Evolutionary conservation across 208 protist genomes (phyloP), one percentile per base, ranked within the genome.

Genomic region (Phytomonas francai): DNA sequence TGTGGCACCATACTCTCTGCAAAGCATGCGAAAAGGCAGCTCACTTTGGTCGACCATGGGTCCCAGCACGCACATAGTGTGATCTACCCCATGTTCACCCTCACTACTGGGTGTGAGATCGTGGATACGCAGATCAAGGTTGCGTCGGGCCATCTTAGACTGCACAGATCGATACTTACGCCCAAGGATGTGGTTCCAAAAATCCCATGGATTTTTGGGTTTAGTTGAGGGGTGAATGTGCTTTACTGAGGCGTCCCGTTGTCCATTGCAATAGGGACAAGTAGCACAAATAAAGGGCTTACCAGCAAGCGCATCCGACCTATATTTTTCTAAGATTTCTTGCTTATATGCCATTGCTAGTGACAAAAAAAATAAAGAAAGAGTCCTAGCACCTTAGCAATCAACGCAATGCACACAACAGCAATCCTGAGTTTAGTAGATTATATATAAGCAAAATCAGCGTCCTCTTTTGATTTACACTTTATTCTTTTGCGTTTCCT

Each of bases 41-140:
- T 96, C 92, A 67, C 85, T 94, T 68, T 89, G 80, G 61, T 96
- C 91, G n/a, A 97, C 94, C 94, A 97, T 97, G 2, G 94, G 94
- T 2, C 89, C 94, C 0, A 97, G 73, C 14, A 93, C 81, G 54
- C 86, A 83, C 77, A 85, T 79, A 31, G 45, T 59, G 22, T 4
- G 28, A 51, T 68, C 27, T 42, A n/a, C 65, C 42, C 5, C 27
- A 11, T 22, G 49, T n/a, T 22, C 54, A 49, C 39, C 31, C 3
- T 59, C 56, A 11, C 3, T 25, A 7, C 8, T 57, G 34, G 36
- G 27, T 42, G 33, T 3, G 54, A 42, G 14, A 58, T 5, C 6
- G 12, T 28, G 31, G 30, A 3, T 3, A 29, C 58, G 45, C 45
- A 54, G 19, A 7, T 22, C 19, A 54, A 73, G 64, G 70, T 85